A percentile compares a stretch with the other conserved stretches of the same genome.
Conservation (phyloP, 139 green algal genomes). For the Desmodesmus armatus region DNA sequence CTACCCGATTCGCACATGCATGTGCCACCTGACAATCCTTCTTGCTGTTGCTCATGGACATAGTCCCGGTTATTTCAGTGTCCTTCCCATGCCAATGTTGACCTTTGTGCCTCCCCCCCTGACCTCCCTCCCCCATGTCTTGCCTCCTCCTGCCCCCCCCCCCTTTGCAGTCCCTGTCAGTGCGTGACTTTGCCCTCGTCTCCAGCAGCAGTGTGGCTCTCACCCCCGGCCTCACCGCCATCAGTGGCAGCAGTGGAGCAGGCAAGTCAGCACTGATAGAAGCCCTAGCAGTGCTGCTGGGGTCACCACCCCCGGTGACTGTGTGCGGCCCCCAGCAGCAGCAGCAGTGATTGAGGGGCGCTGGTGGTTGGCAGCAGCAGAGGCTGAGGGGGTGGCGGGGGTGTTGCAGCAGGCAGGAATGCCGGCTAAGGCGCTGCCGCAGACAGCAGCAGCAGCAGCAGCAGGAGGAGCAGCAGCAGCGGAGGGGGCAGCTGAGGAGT, state of each 20-base stretch:
- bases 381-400: slow-evolving; percentile 8
- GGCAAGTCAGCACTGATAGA: slow-evolving; percentile 91
- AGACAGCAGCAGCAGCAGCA: slow-evolving; percentile 2
- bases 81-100: too few species aligned
- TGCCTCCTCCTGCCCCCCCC: too few species aligned
- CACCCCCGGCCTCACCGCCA: slow-evolving; percentile 84
- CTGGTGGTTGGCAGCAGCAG: slow-evolving; percentile 56
- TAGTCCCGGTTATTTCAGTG: too few species aligned
- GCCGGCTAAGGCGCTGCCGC: slow-evolving; percentile 45
- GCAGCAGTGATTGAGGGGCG: slow-evolving; percentile 70
- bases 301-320: slow-evolving; percentile 64
- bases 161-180: too few species aligned
- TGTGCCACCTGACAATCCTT: too few species aligned
- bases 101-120: too few species aligned
- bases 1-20: too few species aligned
- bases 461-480: not conserved
- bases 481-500: not conserved
- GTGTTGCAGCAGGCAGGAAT: slow-evolving; percentile 54
- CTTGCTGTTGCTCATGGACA: too few species aligned
- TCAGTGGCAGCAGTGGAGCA: slow-evolving; percentile 87
- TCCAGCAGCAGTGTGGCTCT: slow-evolving; percentile 72
- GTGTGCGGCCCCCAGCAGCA: slow-evolving; percentile 71
- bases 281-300: slow-evolving; percentile 79
- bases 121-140: too few species aligned
- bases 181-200: slow-evolving; percentile 90